Percentiles rank a stretch among this genome's conserved stretches.
These are phyloP conservation scores for Blastomyces parvus DNA, from an alignment of 2,329 filamentous ascomycete species.

Conservation along the genomic window DNA sequence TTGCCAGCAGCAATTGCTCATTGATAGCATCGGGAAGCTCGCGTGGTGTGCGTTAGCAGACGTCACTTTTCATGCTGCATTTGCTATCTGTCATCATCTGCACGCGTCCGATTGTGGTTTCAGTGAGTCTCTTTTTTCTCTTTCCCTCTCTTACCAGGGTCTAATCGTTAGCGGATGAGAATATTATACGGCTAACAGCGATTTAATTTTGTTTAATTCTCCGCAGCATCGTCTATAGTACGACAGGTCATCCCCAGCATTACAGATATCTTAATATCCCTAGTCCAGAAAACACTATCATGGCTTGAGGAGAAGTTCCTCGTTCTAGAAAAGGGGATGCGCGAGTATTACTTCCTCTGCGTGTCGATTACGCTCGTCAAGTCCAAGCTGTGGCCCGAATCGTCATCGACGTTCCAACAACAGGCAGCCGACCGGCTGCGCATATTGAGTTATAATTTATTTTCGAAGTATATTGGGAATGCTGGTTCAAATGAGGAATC, in stretches of 20 bases:
- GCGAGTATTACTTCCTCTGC: slow-evolving; percentile 18
- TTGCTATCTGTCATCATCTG: slow-evolving; percentile 31
- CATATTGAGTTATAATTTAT: slow-evolving; percentile 28
- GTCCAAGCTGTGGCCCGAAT: slow-evolving; percentile 14
- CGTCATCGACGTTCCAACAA: slow-evolving; percentile 8
- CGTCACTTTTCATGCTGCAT: slow-evolving; percentile 30
- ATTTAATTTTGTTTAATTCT: not conserved
- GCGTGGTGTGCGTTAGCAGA: slow-evolving; percentile 29
- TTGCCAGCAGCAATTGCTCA: slow-evolving; percentile 27
- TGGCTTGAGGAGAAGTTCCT: slow-evolving; percentile 17
- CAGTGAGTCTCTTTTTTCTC: slow-evolving; percentile 17
- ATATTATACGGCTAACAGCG: slow-evolving; percentile 1
- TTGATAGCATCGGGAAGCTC: slow-evolving; percentile 25
- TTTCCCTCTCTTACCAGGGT: not conserved
- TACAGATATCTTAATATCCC: slow-evolving; percentile 12
- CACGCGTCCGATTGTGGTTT: slow-evolving; percentile 20
- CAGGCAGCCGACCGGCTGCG: slow-evolving; percentile 30
- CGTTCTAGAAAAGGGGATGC: slow-evolving; percentile 18
- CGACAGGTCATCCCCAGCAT: slow-evolving; percentile 12
- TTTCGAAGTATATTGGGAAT: slow-evolving; percentile 23
- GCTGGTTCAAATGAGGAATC: slow-evolving; percentile 3
- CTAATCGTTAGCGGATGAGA: not conserved
- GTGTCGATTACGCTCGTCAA: slow-evolving; percentile 17
- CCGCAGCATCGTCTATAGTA: slow-evolving; percentile 14
- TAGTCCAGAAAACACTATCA: slow-evolving; percentile 16